Conservation (phyloP, 768 basidiomycete genomes). For the Termitomyces sp. region DNA sequence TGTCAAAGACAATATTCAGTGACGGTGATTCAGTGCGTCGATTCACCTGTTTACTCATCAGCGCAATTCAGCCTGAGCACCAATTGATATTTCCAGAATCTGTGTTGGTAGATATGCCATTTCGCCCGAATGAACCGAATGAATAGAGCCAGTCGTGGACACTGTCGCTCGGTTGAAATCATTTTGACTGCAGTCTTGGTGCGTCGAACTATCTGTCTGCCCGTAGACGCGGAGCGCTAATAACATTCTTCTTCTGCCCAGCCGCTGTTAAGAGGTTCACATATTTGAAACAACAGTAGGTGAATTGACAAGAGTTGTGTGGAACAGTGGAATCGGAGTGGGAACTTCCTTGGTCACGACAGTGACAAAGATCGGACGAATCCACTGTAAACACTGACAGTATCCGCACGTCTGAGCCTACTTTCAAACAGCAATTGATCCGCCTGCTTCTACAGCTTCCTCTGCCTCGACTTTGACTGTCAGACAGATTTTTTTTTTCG, state of each 20-base stretch:
- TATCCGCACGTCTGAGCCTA: background rate
- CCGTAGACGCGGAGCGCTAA: background rate
- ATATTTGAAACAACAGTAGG: too few species aligned
- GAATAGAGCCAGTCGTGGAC: background rate
- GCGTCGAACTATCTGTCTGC: background rate
- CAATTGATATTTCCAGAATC: background rate
- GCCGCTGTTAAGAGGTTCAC: background rate
- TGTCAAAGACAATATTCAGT: background rate
- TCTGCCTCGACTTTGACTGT: background rate
- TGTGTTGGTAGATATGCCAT: background rate
- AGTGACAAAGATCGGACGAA: background rate
- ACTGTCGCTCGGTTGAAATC: too few species aligned
- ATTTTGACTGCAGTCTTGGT: background rate
- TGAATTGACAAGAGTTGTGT: background rate
- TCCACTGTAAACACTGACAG: too few species aligned
- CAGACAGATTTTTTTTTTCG: background rate
- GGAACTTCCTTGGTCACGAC: background rate
- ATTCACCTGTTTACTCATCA: too few species aligned
- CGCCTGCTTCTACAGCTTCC: background rate
- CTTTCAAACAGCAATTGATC: background rate
- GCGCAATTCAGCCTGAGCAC: background rate
- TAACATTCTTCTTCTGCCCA: background rate
- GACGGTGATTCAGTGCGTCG: background rate
- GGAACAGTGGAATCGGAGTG: background rate
- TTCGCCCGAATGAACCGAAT: too few species aligned